Conservation (phyloP, 371 early-diverging fungal species). For the Rozella allomycis region DNA sequence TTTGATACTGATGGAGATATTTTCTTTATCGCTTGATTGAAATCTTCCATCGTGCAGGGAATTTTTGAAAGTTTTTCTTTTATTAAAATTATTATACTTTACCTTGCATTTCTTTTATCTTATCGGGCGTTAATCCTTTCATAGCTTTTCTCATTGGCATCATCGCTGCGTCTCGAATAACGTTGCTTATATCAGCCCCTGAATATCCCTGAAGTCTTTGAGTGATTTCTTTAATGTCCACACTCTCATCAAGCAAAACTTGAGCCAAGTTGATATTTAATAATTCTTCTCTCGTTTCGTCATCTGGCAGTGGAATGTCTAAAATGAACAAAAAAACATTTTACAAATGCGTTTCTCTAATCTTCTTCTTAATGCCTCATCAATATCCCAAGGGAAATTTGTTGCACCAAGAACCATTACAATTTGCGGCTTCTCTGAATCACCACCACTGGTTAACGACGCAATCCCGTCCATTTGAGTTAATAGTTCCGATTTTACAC, state of each 20-base stretch:
- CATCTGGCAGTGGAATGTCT: conserved; percentile 35
- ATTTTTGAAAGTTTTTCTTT: conserved; percentile 7
- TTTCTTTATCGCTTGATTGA: conserved; percentile 15
- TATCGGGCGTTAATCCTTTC: conserved; percentile 19
- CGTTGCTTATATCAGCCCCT: conserved; percentile 35
- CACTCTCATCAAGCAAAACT: conserved; percentile 11
- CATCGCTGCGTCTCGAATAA: conserved; percentile 31
- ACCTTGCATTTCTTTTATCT: conserved; percentile 20
- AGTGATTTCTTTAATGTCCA: conserved; percentile 19
- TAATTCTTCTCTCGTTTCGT: conserved; percentile 17
- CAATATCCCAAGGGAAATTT: conserved; percentile 35
- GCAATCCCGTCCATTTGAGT: conserved; percentile 39
- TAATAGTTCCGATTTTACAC: conserved; percentile 31
- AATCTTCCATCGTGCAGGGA: conserved; percentile 20
- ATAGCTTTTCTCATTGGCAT: conserved; percentile 32
- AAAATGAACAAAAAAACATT: conserved; percentile 1
- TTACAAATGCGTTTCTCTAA: conserved; percentile 30
- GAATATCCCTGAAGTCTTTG: conserved; percentile 21
- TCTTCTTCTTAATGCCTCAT: conserved; percentile 26
- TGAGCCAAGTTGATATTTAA: conserved; percentile 15
- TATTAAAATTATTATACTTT: conserved; percentile 6
- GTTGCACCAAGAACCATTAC: conserved; percentile 35
- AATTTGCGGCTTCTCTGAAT: too few relatives aligned
- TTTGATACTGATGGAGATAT: conserved; percentile 22
- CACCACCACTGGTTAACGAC: too few relatives aligned